A percentile compares a stretch with the other conserved stretches of the same genome.
phyloP scores from a whole-genome alignment of 1,284 basidiomycete genomes.

The Trichosporon coremiiforme region DNA sequence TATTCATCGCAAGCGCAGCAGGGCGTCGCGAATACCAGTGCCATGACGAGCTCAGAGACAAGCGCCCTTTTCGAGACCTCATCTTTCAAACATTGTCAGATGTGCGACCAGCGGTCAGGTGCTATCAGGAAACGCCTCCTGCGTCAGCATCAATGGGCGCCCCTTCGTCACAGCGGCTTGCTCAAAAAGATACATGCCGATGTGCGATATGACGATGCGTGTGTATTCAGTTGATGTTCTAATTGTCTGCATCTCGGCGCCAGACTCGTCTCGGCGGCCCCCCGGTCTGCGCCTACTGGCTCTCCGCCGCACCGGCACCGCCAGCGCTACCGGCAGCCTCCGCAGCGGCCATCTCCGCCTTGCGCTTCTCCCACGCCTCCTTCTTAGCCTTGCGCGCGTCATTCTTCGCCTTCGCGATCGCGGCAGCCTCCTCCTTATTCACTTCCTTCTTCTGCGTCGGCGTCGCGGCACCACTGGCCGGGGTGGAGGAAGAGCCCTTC shows the following conservation, averaged over 20 bases:
- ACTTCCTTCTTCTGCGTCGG: constrained; percentile 18
- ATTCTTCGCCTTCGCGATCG: constrained; percentile 27
- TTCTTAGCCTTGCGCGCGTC: constrained; percentile 30
- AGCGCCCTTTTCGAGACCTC: not conserved
- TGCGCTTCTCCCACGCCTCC: constrained; percentile 25
- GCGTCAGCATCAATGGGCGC: not conserved
- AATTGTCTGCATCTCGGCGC: not conserved
- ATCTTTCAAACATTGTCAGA: not conserved
- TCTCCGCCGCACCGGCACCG: not conserved
- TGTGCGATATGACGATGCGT: constrained; percentile 7
- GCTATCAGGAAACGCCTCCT: constrained; percentile 7
- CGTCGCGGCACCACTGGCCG: constrained; percentile 23
- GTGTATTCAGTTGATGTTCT: not conserved
- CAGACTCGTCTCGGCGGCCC: not conserved
- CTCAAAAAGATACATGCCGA: constrained; percentile 4
- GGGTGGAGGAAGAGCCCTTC: constrained; percentile 7
- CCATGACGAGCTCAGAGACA: not conserved
- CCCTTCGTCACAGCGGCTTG: not conserved
- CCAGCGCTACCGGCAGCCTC: constrained; percentile 14
- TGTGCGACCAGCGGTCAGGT: not conserved
- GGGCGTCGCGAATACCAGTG: not conserved
- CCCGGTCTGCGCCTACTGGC: not conserved
- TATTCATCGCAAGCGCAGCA: not conserved
- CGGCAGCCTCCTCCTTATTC: constrained; percentile 24
- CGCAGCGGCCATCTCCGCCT: constrained; percentile 22